Evolutionary conservation across 805 yeast species (phyloP).

Genomic region (Deakozyma indianensis): DNA sequence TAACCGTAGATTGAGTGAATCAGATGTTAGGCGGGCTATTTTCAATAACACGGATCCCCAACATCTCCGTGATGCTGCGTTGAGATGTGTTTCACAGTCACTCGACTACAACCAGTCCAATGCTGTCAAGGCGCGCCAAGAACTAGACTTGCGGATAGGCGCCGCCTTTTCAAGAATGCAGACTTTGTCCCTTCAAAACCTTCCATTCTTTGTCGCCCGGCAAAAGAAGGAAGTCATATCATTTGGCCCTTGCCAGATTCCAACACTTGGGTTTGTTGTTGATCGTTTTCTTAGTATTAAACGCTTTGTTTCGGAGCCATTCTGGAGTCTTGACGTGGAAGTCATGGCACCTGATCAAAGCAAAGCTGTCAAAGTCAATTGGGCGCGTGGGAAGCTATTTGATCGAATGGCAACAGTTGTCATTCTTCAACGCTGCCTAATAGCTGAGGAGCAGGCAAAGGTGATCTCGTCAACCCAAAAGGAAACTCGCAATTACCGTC

Average conservation of each 20-base stretch:
- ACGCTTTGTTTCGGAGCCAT: slow-evolving; percentile 58
- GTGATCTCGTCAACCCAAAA: slow-evolving; percentile 37
- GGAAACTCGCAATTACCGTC: slow-evolving; percentile 66
- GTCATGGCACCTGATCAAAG: slow-evolving; percentile 27
- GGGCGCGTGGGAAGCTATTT: slow-evolving; percentile 62
- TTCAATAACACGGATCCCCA: slow-evolving; percentile 73
- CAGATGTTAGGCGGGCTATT: slow-evolving; percentile 53
- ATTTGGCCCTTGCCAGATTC: slow-evolving; percentile 93
- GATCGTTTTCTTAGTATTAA: slow-evolving; percentile 72
- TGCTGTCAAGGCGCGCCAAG: slow-evolving; percentile 79
- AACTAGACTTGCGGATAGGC: slow-evolving; percentile 81
- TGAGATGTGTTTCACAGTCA: slow-evolving; percentile 31
- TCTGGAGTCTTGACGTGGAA: slow-evolving; percentile 58
- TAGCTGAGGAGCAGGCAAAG: slow-evolving; percentile 29
- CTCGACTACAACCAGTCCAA: slow-evolving; percentile 57
- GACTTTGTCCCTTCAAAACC: slow-evolving; percentile 30
- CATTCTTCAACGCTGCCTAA: slow-evolving; percentile 55
- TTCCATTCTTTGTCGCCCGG: slow-evolving; percentile 17
- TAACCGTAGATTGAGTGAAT: slow-evolving; percentile 32
- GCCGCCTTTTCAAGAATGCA: slow-evolving; percentile 74
- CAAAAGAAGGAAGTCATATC: slow-evolving; percentile 32
- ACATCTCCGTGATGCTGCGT: slow-evolving; percentile 68
- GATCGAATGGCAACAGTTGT: slow-evolving; percentile 53
- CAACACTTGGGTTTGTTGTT: slow-evolving; percentile 91
- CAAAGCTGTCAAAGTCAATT: slow-evolving; percentile 28